Evolutionary conservation across 1,284 basidiomycete species (phyloP).

Genomic region (Sanghuangporus baumii): DNA sequence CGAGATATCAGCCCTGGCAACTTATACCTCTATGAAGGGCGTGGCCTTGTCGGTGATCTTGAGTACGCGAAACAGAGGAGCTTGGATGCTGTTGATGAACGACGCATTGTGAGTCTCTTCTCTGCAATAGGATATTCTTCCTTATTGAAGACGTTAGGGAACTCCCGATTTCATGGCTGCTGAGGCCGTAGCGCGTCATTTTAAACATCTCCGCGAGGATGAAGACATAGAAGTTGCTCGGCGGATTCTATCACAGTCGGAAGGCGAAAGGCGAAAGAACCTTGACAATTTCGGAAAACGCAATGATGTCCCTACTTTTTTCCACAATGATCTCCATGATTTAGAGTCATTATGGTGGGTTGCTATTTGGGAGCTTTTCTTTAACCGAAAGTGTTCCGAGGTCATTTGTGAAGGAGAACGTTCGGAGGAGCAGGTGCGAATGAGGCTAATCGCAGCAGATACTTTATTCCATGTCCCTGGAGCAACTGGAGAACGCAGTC

Average conservation of each 20-base stretch:
- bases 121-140: neutral
- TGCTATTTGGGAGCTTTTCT: neutral
- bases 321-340: neutral
- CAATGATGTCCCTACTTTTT: neutral
- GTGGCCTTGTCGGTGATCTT: constrained; percentile 1
- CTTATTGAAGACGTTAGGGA: neutral
- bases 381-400: neutral
- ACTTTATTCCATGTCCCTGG: neutral
- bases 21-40: neutral
- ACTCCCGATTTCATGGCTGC: neutral
- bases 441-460: neutral
- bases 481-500: neutral
- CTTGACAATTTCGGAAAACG: neutral
- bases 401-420: neutral
- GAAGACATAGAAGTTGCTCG: neutral
- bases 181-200: neutral
- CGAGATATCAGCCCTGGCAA: neutral
- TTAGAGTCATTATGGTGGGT: neutral
- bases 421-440: neutral
- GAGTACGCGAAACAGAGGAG: neutral
- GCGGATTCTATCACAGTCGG: neutral
- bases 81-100: neutral
- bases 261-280: neutral
- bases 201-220: neutral
- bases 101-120: neutral